Percentiles rank a stretch among this genome's conserved stretches.
These are phyloP conservation scores for Cyclanthera cordifolia DNA, from an alignment of 306 rosid species.

Conservation along the genomic window DNA sequence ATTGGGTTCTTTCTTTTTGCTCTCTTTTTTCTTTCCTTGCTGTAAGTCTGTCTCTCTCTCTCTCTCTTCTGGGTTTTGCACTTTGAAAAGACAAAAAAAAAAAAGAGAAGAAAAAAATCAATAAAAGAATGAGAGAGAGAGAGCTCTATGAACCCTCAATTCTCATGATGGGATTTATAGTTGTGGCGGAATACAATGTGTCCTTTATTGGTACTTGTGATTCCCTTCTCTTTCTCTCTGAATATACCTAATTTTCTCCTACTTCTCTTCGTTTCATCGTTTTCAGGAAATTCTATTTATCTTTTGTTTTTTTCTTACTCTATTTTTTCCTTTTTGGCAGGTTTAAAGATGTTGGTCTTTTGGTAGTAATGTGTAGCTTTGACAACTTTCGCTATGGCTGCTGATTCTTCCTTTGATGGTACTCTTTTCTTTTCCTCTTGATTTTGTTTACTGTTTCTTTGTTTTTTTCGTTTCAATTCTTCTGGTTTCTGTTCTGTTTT, in stretches of 20 bases:
- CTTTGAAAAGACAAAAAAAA: slow-evolving; percentile 4
- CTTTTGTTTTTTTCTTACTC: background rate
- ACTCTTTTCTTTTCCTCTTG: slow-evolving; percentile 1
- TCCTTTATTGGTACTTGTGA: slow-evolving; percentile 41
- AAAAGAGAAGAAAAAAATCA: too few species aligned
- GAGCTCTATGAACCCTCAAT: slow-evolving; percentile 4
- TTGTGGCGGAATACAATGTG: slow-evolving; percentile 36
- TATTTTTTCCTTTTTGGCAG: slow-evolving; percentile 28
- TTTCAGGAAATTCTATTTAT: background rate
- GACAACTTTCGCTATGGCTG: slow-evolving; percentile 37
- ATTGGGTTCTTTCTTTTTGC: background rate
- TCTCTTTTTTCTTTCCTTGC: background rate
- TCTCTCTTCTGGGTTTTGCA: slow-evolving; percentile 15
- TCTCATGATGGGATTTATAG: slow-evolving; percentile 34
- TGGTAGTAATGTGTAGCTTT: slow-evolving; percentile 46
- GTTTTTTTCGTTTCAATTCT: background rate
- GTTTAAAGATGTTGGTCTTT: slow-evolving; percentile 26
- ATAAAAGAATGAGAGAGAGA: slow-evolving; percentile 6
- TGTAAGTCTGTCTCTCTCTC: slow-evolving; percentile 7
- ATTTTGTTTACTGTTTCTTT: background rate
- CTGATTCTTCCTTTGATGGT: slow-evolving; percentile 71
- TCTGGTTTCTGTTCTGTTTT: slow-evolving; percentile 17
- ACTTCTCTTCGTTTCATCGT: background rate
- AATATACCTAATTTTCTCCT: slow-evolving; percentile 14
- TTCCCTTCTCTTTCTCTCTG: slow-evolving; percentile 30